Base-by-base conservation (phyloP, 192 early-diverging fungal genomes). In the Podochytrium sp. region DNA sequence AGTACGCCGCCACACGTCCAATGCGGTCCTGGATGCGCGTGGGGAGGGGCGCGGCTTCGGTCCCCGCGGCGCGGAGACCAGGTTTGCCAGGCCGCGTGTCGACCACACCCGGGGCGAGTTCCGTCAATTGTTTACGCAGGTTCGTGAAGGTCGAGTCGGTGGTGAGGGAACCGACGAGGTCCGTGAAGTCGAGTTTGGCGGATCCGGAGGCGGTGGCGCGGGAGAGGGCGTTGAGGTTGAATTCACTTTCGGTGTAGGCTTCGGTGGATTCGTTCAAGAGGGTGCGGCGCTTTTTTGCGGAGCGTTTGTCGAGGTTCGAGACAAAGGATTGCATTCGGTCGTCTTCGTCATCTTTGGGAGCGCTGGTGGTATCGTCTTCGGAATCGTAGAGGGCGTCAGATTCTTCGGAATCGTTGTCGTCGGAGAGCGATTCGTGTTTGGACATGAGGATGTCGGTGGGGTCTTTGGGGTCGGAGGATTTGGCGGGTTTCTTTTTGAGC, bases 1-100 rank as follows among this genome's bases (percentile, higher is more conserved):
- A 81, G 58, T 93, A 95, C 2, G 96, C 97, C 20, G 89, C 97
- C 53, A 90, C 74, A 40, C 97, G 92, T 68, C 95, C 91, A 63
- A 95, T 77, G 33, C 90, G 88, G 69, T 96, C 94, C 78, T 96
- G 93, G 47, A 93, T 79, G 41, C 93, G 87, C 66, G 88, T 86
- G 27, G 94, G 90, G 32, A 98, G 70, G 3, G 96, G 96, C 0
- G 93, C 95, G 16, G 86, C 72, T 52, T 75, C 74, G 14, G 65
- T 40, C 32, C 60, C 60, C 2, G 39, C 61, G 30, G 32, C 38
- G 40, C 63, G 49, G 5, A 95, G 59, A 10, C 80, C 78, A 23
- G 76, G 68, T 65, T 75, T 74, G 6, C 79, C 81, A 10, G 79
- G 76, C 16, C 73, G 89, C 83, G 64, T 84, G 82, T 68, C 59